Evolutionary conservation across 2,329 filamentous ascomycete genomes (phyloP).

Genomic region (Drechslerella stenobrocha): DNA sequence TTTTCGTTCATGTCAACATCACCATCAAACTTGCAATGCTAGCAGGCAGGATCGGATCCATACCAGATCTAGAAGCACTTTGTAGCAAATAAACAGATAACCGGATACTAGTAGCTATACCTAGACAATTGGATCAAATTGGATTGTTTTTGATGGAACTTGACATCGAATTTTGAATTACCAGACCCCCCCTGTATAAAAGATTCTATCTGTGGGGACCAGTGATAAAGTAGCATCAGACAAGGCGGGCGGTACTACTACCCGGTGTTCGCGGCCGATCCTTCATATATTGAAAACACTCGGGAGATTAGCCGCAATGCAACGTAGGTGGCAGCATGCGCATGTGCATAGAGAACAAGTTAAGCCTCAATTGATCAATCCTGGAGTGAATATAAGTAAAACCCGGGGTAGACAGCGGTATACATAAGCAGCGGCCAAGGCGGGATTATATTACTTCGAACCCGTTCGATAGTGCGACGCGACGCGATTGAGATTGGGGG

Average conservation of each 20-base stretch:
- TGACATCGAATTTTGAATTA: too few relatives aligned
- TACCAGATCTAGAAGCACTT: too few relatives aligned
- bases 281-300: conserved; percentile 39
- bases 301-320: conserved; percentile 44
- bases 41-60: too few relatives aligned
- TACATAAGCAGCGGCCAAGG: conserved; percentile 1
- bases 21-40: too few relatives aligned
- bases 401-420: background rate
- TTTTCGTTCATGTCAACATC: too few relatives aligned
- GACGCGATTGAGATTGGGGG: conserved; percentile 5
- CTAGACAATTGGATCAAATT: too few relatives aligned
- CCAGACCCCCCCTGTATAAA: background rate
- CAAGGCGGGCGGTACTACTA: conserved; percentile 12
- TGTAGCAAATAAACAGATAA: too few relatives aligned
- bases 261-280: conserved; percentile 37
- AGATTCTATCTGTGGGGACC: too few relatives aligned
- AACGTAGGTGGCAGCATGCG: conserved; percentile 2
- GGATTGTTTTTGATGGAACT: too few relatives aligned
- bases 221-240: too few relatives aligned
- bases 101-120: too few relatives aligned
- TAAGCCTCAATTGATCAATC: conserved; percentile 3
- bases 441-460: conserved; percentile 2
- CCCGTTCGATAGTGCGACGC: background rate
- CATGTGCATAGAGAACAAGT: background rate
- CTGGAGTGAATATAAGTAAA: background rate